Conservation (phyloP, 2,329 filamentous ascomycete species). For the Botrytis paeoniae region DNA sequence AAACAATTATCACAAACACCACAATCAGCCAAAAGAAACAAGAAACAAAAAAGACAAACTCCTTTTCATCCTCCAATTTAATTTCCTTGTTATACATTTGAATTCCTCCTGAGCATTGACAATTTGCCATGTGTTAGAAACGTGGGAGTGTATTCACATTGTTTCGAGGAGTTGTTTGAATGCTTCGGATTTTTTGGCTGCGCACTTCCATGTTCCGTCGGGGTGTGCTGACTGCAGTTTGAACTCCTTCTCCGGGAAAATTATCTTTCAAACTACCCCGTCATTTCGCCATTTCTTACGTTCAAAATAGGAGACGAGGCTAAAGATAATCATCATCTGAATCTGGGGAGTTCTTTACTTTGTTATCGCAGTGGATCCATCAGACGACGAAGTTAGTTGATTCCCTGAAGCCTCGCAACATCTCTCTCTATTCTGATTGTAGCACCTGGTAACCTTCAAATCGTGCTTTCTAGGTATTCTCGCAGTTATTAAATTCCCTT, state of each 20-base stretch:
- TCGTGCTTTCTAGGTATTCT: too few relatives aligned
- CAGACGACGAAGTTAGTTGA: background rate
- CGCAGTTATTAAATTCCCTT: background rate
- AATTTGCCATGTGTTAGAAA: slow-evolving; percentile 1
- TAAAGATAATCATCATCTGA: background rate
- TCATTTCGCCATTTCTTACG: background rate
- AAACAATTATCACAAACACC: slow-evolving; percentile 7
- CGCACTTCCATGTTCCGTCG: background rate
- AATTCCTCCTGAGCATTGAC: background rate
- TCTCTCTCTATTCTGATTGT: background rate
- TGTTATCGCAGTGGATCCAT: background rate
- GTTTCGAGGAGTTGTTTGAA: slow-evolving; percentile 8
- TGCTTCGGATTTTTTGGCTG: background rate
- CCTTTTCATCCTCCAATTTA: slow-evolving; percentile 2
- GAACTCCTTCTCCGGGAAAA: background rate
- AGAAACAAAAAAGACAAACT: background rate
- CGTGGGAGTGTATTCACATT: background rate
- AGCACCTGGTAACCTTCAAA: background rate
- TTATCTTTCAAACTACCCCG: background rate
- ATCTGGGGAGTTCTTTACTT: background rate
- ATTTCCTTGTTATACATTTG: background rate
- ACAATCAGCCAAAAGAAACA: slow-evolving; percentile 2
- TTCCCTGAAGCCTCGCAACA: background rate
- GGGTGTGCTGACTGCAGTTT: slow-evolving; percentile 8
- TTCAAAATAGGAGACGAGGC: background rate